A percentile compares a stretch with the other conserved stretches of the same genome.
Evolutionary conservation across 129 eudicot species (phyloP).

Genomic region (Saposhnikovia divaricata): DNA sequence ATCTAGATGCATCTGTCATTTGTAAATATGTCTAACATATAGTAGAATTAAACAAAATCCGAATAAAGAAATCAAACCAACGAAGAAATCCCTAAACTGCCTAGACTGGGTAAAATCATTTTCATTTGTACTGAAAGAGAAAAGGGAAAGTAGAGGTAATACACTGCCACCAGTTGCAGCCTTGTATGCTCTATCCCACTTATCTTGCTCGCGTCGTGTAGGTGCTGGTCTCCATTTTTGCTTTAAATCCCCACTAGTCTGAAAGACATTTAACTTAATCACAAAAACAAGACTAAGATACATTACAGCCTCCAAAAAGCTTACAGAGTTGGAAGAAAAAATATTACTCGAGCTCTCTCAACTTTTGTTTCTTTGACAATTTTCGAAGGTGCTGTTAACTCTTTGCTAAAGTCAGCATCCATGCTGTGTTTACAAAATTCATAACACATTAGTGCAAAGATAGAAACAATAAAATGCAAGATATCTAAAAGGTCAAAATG

Average conservation of each 20-base stretch:
- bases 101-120: not conserved
- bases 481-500: not conserved
- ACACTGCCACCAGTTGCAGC: conserved; percentile 98
- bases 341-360: conserved; percentile 48
- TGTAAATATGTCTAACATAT: not conserved
- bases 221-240: conserved; percentile 93
- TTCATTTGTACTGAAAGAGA: not conserved
- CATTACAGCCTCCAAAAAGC: not conserved
- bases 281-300: conserved; percentile 1
- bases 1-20: not conserved
- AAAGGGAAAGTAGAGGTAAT: conserved; percentile 22
- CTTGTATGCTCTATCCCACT: conserved; percentile 91
- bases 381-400: conserved; percentile 44
- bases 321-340: not conserved
- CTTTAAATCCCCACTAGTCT: conserved; percentile 26
- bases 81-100: not conserved
- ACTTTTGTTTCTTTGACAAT: conserved; percentile 37
- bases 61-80: not conserved
- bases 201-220: conserved; percentile 81
- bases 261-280: conserved; percentile 19
- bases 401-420: conserved; percentile 89
- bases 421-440: conserved; percentile 32
- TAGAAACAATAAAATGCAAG: not conserved
- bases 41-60: not conserved
- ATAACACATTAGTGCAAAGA: conserved; percentile 12